Evolutionary conservation across 2,329 filamentous ascomycete species (phyloP), one percentile per base, ranked within the genome.

Genomic region (Colletotrichum costaricense): DNA sequence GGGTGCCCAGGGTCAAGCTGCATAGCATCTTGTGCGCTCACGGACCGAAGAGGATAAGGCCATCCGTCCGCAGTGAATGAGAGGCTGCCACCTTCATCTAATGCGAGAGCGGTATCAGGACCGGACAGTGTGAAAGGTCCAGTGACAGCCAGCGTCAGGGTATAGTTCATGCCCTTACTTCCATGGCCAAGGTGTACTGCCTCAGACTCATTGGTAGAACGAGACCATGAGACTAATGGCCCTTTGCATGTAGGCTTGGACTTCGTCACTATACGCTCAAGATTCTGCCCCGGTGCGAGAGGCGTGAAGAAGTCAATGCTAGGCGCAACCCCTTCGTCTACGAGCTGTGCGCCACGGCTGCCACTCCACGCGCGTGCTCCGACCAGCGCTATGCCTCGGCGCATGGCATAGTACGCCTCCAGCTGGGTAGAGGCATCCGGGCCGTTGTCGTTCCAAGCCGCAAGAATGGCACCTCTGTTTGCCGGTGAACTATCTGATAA

Each of bases 361-460:
- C 85, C 85, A 22, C 80, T 79, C 86, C 86, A 88, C 1, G 84
- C 14, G 84, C 83, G 58, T 9, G 69, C 49, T 0, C 81, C 86
- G 2, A 85, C 81, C 0, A 85, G 81, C 0, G 85, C 84, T 8
- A 87, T 84, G 3, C 84, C 84, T 1, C 84, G 79, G 0, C 84
- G 82, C 78, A 86, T 83, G 2, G 85, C 82, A 69, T 87, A 87
- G 75, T 84, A 87, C 3, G 84, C 84, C 72, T 87, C 86, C 0
- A 86, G 78, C 76, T 87, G 84, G 1, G 85, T 86, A 3, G 84
- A 85, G 0, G 86, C 85, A 73, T 87, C 85, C 0, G 85, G 82
- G 0, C 86, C 86, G 60, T 86, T 86, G 67, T 88, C 86, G 62
- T 85, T 87, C 86, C 86, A 88, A 1, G 84, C 84, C 0, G 85